Evolutionary conservation across 306 rosid species (phyloP).

Genomic region (Cicer arietinum): DNA sequence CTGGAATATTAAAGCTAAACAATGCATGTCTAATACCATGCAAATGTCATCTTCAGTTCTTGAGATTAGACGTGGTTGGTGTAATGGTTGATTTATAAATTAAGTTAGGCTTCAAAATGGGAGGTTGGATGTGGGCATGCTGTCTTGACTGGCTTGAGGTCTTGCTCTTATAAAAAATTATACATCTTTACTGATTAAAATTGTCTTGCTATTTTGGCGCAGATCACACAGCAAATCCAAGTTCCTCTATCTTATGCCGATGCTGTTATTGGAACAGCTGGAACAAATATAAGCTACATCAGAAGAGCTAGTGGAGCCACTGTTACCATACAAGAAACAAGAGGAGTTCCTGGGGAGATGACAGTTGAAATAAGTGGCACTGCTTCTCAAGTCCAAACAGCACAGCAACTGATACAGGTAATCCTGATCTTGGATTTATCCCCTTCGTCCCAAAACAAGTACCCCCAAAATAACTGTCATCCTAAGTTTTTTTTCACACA

Average conservation of each 20-base stretch:
- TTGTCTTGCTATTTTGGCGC: constrained; percentile 56
- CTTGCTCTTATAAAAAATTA: not conserved
- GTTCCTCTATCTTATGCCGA: constrained; percentile 94
- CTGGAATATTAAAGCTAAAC: constrained; percentile 14
- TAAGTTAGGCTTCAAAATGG: constrained; percentile 26
- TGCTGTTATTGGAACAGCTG: constrained; percentile 97
- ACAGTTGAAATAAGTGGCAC: constrained; percentile 97
- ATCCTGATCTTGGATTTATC: constrained; percentile 36
- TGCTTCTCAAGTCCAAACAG: constrained; percentile 93
- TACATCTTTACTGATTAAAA: constrained; percentile 1
- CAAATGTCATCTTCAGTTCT: constrained; percentile 21
- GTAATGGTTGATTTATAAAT: not conserved
- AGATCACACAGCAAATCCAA: constrained; percentile 95
- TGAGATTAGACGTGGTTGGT: constrained; percentile 10
- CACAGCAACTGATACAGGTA: constrained; percentile 97
- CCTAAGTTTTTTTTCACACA: not conserved
- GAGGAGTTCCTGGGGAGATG: constrained; percentile 99
- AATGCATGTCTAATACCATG: not conserved
- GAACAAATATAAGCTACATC: constrained; percentile 93
- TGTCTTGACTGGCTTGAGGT: not conserved
- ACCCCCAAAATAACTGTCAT: not conserved
- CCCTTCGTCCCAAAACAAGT: not conserved
- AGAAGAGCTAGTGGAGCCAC: constrained; percentile 97
- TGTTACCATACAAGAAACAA: constrained; percentile 91
- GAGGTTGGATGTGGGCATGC: constrained; percentile 30